Evolutionary conservation across 2,329 filamentous ascomycete genomes (phyloP).

Genomic region (Beauveria rudraprayagi): DNA sequence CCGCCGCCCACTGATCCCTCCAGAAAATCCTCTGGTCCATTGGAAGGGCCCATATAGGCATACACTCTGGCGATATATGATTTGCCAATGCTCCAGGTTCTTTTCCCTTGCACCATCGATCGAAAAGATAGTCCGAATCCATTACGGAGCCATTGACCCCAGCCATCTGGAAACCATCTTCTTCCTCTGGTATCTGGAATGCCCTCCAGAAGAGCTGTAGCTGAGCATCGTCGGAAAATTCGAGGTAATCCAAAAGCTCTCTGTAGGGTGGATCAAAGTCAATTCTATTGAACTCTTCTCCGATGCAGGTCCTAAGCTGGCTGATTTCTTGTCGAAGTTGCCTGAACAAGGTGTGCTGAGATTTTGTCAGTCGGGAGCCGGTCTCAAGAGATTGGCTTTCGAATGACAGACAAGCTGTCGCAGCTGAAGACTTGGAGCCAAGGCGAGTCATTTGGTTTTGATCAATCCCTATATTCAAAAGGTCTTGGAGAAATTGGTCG

Average conservation of each 20-base stretch:
- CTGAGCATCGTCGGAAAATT: neutral
- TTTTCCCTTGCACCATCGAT: slow-evolving; percentile 42
- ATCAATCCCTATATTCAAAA: slow-evolving; percentile 51
- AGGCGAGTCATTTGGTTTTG: slow-evolving; percentile 47
- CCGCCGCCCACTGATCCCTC: slow-evolving; percentile 33
- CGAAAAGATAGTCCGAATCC: slow-evolving; percentile 38
- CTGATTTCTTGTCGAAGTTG: neutral
- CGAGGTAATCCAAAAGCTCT: slow-evolving; percentile 10
- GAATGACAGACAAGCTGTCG: slow-evolving; percentile 37
- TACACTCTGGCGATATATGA: neutral
- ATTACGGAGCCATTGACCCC: neutral
- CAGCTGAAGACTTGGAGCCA: slow-evolving; percentile 47
- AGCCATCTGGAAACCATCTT: neutral
- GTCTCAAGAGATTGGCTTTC: too few species aligned
- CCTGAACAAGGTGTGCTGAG: neutral
- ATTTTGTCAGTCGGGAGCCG: neutral
- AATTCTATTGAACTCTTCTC: neutral
- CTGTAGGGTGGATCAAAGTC: neutral
- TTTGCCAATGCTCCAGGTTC: slow-evolving; percentile 28
- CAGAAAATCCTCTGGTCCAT: slow-evolving; percentile 26
- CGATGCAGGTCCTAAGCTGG: neutral
- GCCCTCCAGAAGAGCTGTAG: slow-evolving; percentile 3
- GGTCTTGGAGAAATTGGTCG: slow-evolving; percentile 58
- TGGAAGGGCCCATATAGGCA: slow-evolving; percentile 45
- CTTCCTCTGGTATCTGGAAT: neutral